Percentiles rank a stretch among this genome's conserved stretches.
These are phyloP conservation scores for Dactylonectria macrodidyma DNA, from an alignment of 2,329 filamentous ascomycete species.

Conservation along the genomic window DNA sequence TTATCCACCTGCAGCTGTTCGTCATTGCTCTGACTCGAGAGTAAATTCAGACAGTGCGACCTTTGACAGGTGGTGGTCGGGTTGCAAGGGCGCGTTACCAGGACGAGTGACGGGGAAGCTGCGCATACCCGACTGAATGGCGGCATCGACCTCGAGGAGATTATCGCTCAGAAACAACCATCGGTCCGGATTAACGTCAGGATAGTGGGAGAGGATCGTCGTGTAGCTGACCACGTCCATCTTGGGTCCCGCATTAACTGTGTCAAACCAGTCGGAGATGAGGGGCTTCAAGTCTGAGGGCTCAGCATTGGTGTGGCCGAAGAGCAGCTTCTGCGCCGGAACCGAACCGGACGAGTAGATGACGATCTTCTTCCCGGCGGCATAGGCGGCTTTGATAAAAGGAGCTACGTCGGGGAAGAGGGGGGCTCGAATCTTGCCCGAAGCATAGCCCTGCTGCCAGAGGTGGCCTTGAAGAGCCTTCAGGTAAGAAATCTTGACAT, in stretches of 20 bases:
- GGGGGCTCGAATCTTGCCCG: slow-evolving; percentile 78
- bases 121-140: slow-evolving; percentile 74
- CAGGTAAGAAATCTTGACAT: slow-evolving; percentile 83
- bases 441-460: slow-evolving; percentile 81
- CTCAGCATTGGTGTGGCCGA: slow-evolving; percentile 74
- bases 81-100: slow-evolving; percentile 77
- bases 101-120: slow-evolving; percentile 75
- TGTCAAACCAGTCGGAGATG: slow-evolving; percentile 82
- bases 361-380: slow-evolving; percentile 70
- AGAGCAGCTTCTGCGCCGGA: slow-evolving; percentile 84
- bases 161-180: slow-evolving; percentile 90
- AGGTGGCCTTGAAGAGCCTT: slow-evolving; percentile 86
- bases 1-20: slow-evolving; percentile 41
- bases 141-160: slow-evolving; percentile 77
- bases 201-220: slow-evolving; percentile 67
- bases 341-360: slow-evolving; percentile 90
- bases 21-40: slow-evolving; percentile 43
- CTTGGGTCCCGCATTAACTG: slow-evolving; percentile 84
- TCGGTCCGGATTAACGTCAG: slow-evolving; percentile 62
- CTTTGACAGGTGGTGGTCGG: slow-evolving; percentile 58
- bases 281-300: slow-evolving; percentile 71
- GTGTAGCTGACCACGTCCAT: slow-evolving; percentile 76
- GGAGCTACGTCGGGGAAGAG: slow-evolving; percentile 83
- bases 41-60: slow-evolving; percentile 55
- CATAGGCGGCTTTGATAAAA: slow-evolving; percentile 72